phyloP scores from a whole-genome alignment of 2,329 filamentous ascomycete species.

The Fusarium sp. region DNA sequence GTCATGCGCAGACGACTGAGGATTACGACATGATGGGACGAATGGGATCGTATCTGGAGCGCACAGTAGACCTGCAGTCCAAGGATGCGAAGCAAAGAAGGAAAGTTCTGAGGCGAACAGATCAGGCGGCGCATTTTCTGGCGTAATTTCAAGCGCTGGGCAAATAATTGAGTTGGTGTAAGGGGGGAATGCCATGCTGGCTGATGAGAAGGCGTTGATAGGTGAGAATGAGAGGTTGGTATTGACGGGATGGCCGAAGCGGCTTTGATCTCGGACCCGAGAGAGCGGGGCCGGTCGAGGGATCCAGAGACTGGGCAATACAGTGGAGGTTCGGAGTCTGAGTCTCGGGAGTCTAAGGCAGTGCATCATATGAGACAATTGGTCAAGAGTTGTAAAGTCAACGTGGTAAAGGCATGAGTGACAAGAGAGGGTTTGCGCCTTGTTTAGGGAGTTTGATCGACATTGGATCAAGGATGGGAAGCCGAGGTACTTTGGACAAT shows the following conservation, averaged over 20 bases:
- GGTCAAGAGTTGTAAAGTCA: neutral
- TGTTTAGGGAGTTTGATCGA: constrained; percentile 2
- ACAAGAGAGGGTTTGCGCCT: neutral
- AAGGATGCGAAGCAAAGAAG: constrained; percentile 52
- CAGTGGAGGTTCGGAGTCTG: constrained; percentile 18
- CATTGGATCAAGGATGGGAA: constrained; percentile 21
- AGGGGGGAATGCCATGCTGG: constrained; percentile 33
- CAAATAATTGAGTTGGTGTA: constrained; percentile 46
- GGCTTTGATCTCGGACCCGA: constrained; percentile 5
- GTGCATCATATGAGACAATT: constrained; percentile 24
- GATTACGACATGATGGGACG: constrained; percentile 50
- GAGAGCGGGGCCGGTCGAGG: constrained; percentile 22
- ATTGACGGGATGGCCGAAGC: constrained; percentile 5
- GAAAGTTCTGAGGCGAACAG: constrained; percentile 46
- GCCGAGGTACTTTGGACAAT: constrained; percentile 24
- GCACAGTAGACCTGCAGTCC: constrained; percentile 50
- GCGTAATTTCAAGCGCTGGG: constrained; percentile 46
- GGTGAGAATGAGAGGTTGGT: constrained; percentile 9
- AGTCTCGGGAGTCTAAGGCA: constrained; percentile 17
- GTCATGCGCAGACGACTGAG: constrained; percentile 45
- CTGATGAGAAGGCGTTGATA: constrained; percentile 29
- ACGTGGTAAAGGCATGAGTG: neutral
- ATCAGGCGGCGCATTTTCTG: constrained; percentile 41
- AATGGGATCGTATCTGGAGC: constrained; percentile 47
- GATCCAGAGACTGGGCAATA: constrained; percentile 23